Percentiles rank a stretch among this genome's conserved stretches.
Evolutionary conservation across 805 yeast genomes (phyloP).

Genomic region (Cephaloascus fragrans): DNA sequence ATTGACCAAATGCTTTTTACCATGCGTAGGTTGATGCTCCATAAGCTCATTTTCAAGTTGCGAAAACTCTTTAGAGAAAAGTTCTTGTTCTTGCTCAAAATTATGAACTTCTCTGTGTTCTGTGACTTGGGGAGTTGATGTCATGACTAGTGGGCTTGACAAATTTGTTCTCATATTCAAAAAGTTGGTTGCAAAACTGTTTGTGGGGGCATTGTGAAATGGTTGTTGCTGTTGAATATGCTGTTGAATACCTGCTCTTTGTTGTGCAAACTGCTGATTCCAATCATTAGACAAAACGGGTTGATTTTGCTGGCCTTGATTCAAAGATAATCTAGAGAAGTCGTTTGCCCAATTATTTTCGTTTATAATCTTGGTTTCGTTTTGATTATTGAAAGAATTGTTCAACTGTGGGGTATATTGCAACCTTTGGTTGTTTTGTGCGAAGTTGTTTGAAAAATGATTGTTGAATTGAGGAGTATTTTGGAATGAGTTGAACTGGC

Average conservation of each 20-base stretch:
- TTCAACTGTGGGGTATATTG: background rate
- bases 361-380: background rate
- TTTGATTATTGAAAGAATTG: background rate
- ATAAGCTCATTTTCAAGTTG: constrained; percentile 14
- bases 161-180: background rate
- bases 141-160: background rate
- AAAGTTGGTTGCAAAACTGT: background rate
- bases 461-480: background rate
- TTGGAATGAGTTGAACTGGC: constrained; percentile 12
- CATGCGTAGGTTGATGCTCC: background rate
- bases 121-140: background rate
- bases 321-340: background rate
- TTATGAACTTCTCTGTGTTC: constrained; percentile 3
- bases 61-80: constrained; percentile 16
- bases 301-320: background rate
- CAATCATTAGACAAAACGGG: background rate
- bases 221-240: background rate
- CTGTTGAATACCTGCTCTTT: background rate
- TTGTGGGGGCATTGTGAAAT: too few species aligned
- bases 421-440: background rate
- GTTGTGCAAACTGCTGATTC: background rate
- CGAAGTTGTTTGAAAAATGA: background rate
- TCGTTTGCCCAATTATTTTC: background rate
- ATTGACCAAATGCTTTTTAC: background rate
- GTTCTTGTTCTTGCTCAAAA: constrained; percentile 1